These are phyloP conservation scores for Pyricularia pennisetigena DNA, from an alignment of 2,329 filamentous ascomycete genomes.

Conservation along the genomic window DNA sequence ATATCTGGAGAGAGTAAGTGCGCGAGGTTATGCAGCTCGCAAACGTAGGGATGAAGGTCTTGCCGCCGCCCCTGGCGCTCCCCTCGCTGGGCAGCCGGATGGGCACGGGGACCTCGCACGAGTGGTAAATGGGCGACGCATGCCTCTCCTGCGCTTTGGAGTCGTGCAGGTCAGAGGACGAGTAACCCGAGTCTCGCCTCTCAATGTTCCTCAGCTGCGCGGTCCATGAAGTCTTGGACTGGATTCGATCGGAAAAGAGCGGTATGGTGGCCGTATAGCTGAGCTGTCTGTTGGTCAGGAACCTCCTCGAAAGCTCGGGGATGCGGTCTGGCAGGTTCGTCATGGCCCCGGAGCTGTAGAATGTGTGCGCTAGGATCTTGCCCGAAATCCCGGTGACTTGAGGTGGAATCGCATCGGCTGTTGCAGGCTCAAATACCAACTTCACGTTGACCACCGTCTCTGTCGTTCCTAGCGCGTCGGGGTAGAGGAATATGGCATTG, in stretches of 20 bases:
- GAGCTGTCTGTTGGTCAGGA: constrained; percentile 28
- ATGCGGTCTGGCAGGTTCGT: constrained; percentile 39
- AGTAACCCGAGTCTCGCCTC: constrained; percentile 48
- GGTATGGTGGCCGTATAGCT: constrained; percentile 35
- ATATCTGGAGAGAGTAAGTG: constrained; percentile 40
- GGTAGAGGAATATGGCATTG: constrained; percentile 35
- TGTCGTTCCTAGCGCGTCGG: constrained; percentile 34
- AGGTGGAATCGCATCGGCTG: constrained; percentile 31
- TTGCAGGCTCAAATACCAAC: constrained; percentile 35
- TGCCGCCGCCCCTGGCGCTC: constrained; percentile 20
- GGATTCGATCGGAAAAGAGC: constrained; percentile 21
- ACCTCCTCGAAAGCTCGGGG: constrained; percentile 24
- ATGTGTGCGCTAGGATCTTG: constrained; percentile 43
- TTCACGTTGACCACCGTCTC: constrained; percentile 32
- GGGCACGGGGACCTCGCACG: constrained; percentile 34
- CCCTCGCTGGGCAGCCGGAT: constrained; percentile 30
- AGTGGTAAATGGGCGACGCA: constrained; percentile 25
- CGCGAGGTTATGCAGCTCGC: constrained; percentile 47
- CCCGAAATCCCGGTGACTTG: constrained; percentile 36
- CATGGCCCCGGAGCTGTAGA: constrained; percentile 37
- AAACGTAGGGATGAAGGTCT: constrained; percentile 45
- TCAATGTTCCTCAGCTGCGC: constrained; percentile 20
- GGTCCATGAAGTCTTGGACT: constrained; percentile 24
- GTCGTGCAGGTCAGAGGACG: constrained; percentile 17
- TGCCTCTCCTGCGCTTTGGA: background rate